Base-by-base conservation (phyloP, 1,139 yeast genomes). In the Wickerhamomyces sp. region DNA sequence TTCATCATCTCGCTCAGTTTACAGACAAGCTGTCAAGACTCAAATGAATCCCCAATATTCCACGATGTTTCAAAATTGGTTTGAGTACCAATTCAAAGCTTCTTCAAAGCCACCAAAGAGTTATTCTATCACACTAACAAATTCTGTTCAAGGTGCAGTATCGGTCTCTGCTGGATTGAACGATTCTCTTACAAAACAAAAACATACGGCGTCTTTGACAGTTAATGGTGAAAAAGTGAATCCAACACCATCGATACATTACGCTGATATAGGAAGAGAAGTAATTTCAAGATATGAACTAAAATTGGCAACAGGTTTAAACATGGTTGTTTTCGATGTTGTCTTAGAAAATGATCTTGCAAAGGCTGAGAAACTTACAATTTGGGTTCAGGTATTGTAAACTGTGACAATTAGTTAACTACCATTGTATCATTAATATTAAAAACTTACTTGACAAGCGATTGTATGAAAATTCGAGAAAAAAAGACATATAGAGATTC, bases 201-300 rank as follows among this genome's bases (percentile, higher is more conserved):
- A 68, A 35, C 75, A 70, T 33, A 68, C 67, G 44, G 67, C 71
- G 35, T 60, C 57, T 24, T 54, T 75, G 33, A 57, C 55, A 8
- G 70, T 73, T 14, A 75, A 75, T 46, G 75, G 72, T 16, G 76
- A 71, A 32, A 71, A 66, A 37, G 70, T 72, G 1, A 57, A 49
- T 25, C 70, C 36, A 54, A 64, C 32, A 61, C 72, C 54, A 47
- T 68, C 52, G 41, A 57, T 41, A 62, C 67, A 51, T 61, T 69
- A 58, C 37, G 46, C 53, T 2, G 57, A 53, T 19, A 34, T 46
- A 2, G 60, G 61, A 11, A 44, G 44, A 37, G 37, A 29, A n/a
- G 55, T 72, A 28, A 62, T 63, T 5, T 58, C 72, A 18, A 63
- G 64, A 35, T 72, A 70, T 45, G 78, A 73, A 37, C 47, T 73